Conservation (phyloP, 1,139 yeast genomes). For the Blastobotrys persicus region DNA sequence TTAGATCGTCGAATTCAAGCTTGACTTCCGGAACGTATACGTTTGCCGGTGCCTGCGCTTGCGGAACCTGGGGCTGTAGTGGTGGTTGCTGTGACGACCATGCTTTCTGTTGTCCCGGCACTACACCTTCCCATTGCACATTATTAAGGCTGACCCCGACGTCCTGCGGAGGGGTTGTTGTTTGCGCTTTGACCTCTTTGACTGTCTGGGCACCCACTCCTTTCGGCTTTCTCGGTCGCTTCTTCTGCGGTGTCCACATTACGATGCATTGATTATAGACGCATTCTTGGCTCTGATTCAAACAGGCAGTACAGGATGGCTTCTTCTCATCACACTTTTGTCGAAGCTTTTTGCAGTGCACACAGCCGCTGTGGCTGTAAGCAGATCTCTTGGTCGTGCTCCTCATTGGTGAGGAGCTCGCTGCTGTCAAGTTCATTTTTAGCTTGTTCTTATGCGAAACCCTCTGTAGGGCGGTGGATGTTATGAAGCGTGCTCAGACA, state of each 20-base stretch:
- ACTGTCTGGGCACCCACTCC: not conserved
- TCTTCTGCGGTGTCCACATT: constrained; percentile 14
- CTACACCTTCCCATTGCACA: too few relatives aligned
- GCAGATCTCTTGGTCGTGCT: constrained; percentile 10
- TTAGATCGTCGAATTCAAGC: not conserved
- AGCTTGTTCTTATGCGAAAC: not conserved
- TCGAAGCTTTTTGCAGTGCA: constrained; percentile 38
- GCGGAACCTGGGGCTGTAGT: not conserved
- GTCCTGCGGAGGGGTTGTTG: not conserved
- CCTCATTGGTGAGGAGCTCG: not conserved
- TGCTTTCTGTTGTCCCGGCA: too few relatives aligned
- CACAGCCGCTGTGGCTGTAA: constrained; percentile 34
- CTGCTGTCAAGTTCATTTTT: not conserved
- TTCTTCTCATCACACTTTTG: constrained; percentile 48
- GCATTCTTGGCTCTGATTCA: constrained; percentile 37
- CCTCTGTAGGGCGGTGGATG: not conserved
- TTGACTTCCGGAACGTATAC: constrained; percentile 2
- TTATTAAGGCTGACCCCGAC: too few relatives aligned
- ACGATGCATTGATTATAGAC: constrained; percentile 25
- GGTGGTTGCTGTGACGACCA: not conserved
- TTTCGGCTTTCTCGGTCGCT: constrained; percentile 6
- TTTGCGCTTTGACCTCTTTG: not conserved
- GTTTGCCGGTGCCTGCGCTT: not conserved
- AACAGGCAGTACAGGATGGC: constrained; percentile 45
- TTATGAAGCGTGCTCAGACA: not conserved